Conservation (phyloP, 768 basidiomycete genomes). For the Jaapia argillacea region DNA sequence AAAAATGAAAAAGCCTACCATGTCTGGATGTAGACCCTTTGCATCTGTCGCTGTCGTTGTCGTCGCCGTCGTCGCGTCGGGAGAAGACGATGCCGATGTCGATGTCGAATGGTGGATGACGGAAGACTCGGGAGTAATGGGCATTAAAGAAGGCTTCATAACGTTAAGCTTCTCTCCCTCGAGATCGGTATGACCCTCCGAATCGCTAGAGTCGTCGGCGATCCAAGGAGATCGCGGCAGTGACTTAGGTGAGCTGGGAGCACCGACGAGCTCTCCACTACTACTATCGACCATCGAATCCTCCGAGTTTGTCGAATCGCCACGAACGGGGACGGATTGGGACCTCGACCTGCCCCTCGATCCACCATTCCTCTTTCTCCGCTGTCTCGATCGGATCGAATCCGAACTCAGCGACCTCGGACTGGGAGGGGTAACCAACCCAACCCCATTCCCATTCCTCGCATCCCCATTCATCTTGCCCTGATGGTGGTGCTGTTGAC, state of each 20-base stretch:
- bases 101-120: background rate
- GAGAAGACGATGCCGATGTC: background rate
- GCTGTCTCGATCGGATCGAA: slow-evolving; percentile 20
- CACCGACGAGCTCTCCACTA: background rate
- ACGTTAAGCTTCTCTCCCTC: background rate
- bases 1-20: background rate
- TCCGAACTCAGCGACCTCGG: slow-evolving; percentile 64
- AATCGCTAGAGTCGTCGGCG: slow-evolving; percentile 13
- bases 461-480: slow-evolving; percentile 20
- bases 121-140: background rate
- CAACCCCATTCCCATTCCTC: slow-evolving; percentile 24
- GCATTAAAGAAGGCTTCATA: background rate
- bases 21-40: background rate
- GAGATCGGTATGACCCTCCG: background rate
- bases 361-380: slow-evolving; percentile 14
- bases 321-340: slow-evolving; percentile 22
- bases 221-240: slow-evolving; percentile 17
- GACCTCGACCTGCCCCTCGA: slow-evolving; percentile 26
- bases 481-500: slow-evolving; percentile 25
- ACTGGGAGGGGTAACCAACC: slow-evolving; percentile 68
- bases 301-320: background rate
- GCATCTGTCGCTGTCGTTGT: background rate
- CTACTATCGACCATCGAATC: background rate
- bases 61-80: too few species aligned
- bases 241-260: slow-evolving; percentile 4